A percentile compares a stretch with the other conserved stretches of the same genome.
These are phyloP conservation scores for Chrysoporthe cubensis DNA, from an alignment of 2,329 filamentous ascomycete species.

Conservation along the genomic window DNA sequence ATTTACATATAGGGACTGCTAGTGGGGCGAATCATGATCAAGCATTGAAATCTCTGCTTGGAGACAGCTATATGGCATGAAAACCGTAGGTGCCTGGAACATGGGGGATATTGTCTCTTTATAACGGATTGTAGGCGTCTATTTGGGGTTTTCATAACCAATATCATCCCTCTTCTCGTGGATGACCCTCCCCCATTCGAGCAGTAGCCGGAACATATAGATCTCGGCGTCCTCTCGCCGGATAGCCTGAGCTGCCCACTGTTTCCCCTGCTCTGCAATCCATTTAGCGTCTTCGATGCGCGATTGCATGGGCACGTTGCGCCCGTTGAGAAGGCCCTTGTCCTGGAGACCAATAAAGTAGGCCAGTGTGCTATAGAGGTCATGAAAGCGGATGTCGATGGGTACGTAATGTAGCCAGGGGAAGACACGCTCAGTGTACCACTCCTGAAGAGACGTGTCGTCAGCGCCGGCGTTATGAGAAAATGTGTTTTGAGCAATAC, in stretches of 20 bases:
- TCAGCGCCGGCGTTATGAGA: not conserved
- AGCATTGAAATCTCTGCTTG: too few species aligned
- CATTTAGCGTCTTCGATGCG: slow-evolving; percentile 60
- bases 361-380: slow-evolving; percentile 71
- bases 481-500: not conserved
- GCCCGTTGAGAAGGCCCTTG: slow-evolving; percentile 47
- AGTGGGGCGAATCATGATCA: too few species aligned
- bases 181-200: slow-evolving; percentile 76
- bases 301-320: slow-evolving; percentile 50
- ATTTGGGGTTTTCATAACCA: slow-evolving; percentile 7
- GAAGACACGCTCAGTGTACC: slow-evolving; percentile 75
- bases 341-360: slow-evolving; percentile 70
- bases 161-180: slow-evolving; percentile 59
- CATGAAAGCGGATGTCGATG: slow-evolving; percentile 73
- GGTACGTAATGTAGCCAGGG: slow-evolving; percentile 85
- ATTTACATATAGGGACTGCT: too few species aligned
- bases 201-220: slow-evolving; percentile 75
- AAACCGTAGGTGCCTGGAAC: not conserved
- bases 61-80: not conserved
- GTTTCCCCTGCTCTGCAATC: slow-evolving; percentile 68
- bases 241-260: slow-evolving; percentile 67
- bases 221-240: slow-evolving; percentile 77
- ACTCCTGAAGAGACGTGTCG: slow-evolving; percentile 49
- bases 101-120: not conserved
- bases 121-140: not conserved